Evolutionary conservation across 192 early-diverging fungal species (phyloP).

Genomic region (Linnemannia hyalina): DNA sequence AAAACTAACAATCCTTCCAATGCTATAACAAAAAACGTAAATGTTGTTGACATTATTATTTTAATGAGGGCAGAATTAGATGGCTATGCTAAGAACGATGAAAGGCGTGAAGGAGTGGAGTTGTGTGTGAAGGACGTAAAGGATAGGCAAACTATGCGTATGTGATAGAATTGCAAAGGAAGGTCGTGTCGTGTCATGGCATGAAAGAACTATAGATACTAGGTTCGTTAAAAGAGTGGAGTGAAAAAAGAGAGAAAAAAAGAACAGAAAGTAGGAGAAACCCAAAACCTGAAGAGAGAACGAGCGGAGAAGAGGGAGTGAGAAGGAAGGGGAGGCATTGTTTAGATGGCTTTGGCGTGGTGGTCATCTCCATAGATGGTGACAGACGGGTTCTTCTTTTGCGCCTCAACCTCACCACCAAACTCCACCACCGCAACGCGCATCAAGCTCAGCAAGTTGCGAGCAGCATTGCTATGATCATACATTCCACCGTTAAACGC

Average conservation of each 20-base stretch:
- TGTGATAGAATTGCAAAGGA: no score
- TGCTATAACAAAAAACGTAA: background rate
- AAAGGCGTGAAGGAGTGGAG: no score
- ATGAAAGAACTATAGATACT: background rate
- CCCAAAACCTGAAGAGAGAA: background rate
- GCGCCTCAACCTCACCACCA: conserved; percentile 63
- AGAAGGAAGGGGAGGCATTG: background rate
- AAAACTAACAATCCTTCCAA: no score
- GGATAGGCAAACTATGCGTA: no score
- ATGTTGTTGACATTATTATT: background rate
- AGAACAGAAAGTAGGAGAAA: background rate
- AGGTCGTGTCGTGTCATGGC: no score
- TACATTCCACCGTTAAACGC: conserved; percentile 96
- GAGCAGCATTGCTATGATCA: conserved; percentile 92
- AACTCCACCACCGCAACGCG: conserved; percentile 76
- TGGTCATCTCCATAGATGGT: conserved; percentile 43
- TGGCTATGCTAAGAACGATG: no score
- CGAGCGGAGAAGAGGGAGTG: background rate
- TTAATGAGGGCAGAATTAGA: background rate
- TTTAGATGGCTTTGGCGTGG: conserved; percentile 45
- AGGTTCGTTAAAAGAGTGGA: background rate
- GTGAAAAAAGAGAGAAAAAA: background rate
- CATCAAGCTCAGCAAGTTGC: conserved; percentile 87
- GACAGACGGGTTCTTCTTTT: conserved; percentile 56
- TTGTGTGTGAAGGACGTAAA: no score